These are phyloP conservation scores for Chondrus crispus DNA, from an alignment of 23 red algal species.

Conservation along the genomic window DNA sequence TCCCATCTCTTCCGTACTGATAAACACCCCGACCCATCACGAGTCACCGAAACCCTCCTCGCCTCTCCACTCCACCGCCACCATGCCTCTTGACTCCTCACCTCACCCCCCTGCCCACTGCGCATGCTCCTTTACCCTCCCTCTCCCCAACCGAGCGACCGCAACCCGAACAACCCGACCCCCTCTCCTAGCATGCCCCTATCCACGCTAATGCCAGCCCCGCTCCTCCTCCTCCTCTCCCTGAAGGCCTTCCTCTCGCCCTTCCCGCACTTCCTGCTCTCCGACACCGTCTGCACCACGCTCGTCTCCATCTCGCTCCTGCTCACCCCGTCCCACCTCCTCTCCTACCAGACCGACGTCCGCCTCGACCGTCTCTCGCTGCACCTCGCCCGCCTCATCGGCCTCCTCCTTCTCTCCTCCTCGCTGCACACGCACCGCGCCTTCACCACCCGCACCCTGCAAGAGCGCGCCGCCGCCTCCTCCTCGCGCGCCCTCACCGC, in stretches of 20 bases:
- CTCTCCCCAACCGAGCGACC: background rate
- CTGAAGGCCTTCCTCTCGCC: background rate
- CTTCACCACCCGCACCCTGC: background rate
- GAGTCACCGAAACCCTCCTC: too few relatives aligned
- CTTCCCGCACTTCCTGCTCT: background rate
- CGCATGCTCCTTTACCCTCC: background rate
- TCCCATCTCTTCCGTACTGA: too few relatives aligned
- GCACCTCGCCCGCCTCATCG: constrained; percentile 16
- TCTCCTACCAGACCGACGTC: constrained; percentile 25
- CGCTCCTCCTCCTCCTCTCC: background rate
- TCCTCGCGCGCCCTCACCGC: constrained; percentile 13
- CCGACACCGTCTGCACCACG: constrained; percentile 13
- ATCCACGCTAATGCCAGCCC: background rate
- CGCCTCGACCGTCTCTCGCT: constrained; percentile 31
- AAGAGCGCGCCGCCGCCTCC: background rate
- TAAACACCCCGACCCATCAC: too few relatives aligned
- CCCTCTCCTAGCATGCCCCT: too few relatives aligned
- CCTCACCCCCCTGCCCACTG: too few relatives aligned
- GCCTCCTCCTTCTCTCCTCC: constrained; percentile 31
- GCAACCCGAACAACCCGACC: background rate
- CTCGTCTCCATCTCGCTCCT: constrained; percentile 6
- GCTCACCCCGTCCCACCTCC: background rate
- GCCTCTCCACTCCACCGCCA: too few relatives aligned
- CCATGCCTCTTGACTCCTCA: too few relatives aligned
- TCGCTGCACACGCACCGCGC: constrained; percentile 32